Evolutionary conservation across 208 protist species (phyloP).

Genomic region (Leishmania major): DNA sequence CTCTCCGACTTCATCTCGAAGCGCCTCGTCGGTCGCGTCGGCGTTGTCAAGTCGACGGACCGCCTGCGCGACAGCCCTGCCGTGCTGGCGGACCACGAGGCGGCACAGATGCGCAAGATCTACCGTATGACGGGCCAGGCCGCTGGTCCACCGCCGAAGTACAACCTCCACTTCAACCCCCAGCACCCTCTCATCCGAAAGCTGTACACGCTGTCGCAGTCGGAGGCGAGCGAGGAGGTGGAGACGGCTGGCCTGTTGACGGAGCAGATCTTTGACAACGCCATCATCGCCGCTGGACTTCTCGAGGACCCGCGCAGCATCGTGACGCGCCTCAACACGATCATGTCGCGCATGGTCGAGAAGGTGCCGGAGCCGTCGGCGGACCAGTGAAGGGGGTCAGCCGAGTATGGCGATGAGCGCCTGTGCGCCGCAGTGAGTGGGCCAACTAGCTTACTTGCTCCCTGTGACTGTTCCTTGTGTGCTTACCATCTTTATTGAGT

Average conservation of each 20-base stretch:
- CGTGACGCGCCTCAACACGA: slow-evolving; percentile 86
- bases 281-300: slow-evolving; percentile 90
- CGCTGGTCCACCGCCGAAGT: slow-evolving; percentile 86
- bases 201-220: slow-evolving; percentile 89
- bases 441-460: not conserved
- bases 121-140: slow-evolving; percentile 88
- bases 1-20: slow-evolving; percentile 90
- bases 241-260: slow-evolving; percentile 85
- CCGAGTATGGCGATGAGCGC: not conserved
- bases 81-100: slow-evolving; percentile 92
- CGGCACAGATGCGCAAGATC: slow-evolving; percentile 92
- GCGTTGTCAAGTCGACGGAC: slow-evolving; percentile 83
- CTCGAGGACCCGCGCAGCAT: slow-evolving; percentile 93
- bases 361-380: slow-evolving; percentile 83
- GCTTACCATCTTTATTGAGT: not conserved
- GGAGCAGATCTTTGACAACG: slow-evolving; percentile 95
- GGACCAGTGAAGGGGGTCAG: slow-evolving; percentile 58
- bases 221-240: slow-evolving; percentile 65
- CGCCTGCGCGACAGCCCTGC: slow-evolving; percentile 90
- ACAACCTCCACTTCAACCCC: slow-evolving; percentile 94
- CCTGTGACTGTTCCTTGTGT: not conserved
- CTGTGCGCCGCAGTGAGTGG: not conserved
- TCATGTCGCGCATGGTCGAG: slow-evolving; percentile 93
- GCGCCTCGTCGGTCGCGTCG: slow-evolving; percentile 85
- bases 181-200: slow-evolving; percentile 92